Evolutionary conservation across 225 moss, liverwort and hornwort species (phyloP), one percentile per base, ranked within the genome.

Genomic region (Asterella californica): DNA sequence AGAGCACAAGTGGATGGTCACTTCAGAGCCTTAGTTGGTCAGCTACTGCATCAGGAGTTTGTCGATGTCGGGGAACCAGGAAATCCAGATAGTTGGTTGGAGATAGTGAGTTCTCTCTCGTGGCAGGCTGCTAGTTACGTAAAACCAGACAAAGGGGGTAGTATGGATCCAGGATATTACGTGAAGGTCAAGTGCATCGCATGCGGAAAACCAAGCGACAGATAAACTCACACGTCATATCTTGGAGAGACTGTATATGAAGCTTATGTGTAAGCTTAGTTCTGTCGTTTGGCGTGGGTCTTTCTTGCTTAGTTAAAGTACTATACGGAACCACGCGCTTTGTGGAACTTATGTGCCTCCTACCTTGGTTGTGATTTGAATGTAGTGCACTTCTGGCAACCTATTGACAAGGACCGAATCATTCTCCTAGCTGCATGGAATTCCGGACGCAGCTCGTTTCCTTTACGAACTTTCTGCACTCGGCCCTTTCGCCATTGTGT

Each of bases 121-220:
- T 88, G 91, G 88, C 87, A 89, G 86, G 94, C 96, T 72, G 94
- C 96, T 57, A 87, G 83, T 79, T 82, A 91, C 70, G 85, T 97
- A 1, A 94, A 97, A 82, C 96, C 96, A 38, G 96, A n/a, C n/a
- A 94, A 91, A 83, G 93, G 89, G 29, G 91, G 90, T 70, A 93
- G 87, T 63, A 97, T 97, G 96, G 94, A 97, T 85, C 93, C 96
- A 27, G 89, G 91, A 75, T 84, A 85, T 79, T 97, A 97, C 79
- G 94, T 97, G 66, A 97, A 94, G 85, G 93, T 94, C 30, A 97
- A 97, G 75, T 94, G 96, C 83, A 83, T 97, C 74, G 94, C 94
- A 61, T 87, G 91, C 36, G 96, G 96, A 68, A 83, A 83, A 70
- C 89, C 90, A 17, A 83, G 87, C 71, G 91, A 92, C 73, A 97